Evolutionary conservation across 2,329 filamentous ascomycete genomes (phyloP).

Genomic region (Sodiomyces alkalinus): DNA sequence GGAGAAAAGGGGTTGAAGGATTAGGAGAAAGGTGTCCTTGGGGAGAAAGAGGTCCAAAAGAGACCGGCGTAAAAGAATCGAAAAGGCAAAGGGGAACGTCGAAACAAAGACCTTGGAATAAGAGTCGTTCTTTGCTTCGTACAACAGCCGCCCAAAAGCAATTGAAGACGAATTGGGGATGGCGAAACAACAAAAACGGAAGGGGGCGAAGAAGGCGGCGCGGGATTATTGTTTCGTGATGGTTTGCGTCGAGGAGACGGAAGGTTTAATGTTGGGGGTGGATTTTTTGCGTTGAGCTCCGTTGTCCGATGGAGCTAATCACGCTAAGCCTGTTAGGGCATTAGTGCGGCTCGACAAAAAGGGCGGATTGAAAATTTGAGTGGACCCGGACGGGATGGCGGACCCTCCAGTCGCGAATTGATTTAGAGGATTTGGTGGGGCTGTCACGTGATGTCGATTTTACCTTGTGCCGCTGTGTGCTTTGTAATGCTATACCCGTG

Average conservation of each 20-base stretch:
- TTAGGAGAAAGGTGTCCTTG: not conserved
- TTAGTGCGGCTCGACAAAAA: slow-evolving; percentile 10
- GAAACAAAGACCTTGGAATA: not conserved
- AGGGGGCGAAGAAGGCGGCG: slow-evolving; percentile 9
- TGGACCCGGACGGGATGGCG: not conserved
- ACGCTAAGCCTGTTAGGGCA: slow-evolving; percentile 16
- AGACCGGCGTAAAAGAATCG: no score
- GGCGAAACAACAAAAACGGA: slow-evolving; percentile 10
- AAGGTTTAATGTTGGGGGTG: slow-evolving; percentile 17
- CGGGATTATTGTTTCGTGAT: slow-evolving; percentile 17
- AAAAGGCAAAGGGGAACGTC: not conserved
- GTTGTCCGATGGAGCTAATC: slow-evolving; percentile 17
- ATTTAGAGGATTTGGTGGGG: no score
- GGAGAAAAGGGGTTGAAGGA: slow-evolving; percentile 5
- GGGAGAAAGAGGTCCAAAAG: no score
- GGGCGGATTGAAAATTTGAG: not conserved
- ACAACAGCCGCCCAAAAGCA: slow-evolving; percentile 2
- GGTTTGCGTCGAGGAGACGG: slow-evolving; percentile 2
- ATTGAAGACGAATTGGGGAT: slow-evolving; percentile 7
- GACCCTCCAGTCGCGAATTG: no score
- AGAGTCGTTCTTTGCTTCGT: slow-evolving; percentile 1
- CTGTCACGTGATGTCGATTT: no score
- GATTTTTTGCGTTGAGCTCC: slow-evolving; percentile 27
- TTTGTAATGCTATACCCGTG: no score
- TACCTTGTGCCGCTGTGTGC: no score